Conservation (phyloP, 1,284 basidiomycete species). For the Meira miltonrushii region DNA sequence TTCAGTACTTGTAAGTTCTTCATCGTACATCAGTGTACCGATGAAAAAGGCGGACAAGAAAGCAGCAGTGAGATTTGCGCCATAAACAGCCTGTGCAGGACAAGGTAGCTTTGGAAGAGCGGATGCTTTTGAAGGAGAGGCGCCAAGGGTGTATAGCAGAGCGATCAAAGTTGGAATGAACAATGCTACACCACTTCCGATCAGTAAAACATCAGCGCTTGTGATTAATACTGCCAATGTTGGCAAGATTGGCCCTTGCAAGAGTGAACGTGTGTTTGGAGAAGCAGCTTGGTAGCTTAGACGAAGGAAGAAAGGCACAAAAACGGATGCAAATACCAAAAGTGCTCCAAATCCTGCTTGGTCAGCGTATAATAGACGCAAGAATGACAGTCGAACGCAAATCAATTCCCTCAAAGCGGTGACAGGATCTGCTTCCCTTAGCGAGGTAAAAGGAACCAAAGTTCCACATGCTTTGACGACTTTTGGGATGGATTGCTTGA, state of each 20-base stretch:
- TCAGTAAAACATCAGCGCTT: neutral
- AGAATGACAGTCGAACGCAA: slow-evolving; percentile 5
- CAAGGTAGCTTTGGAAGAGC: neutral
- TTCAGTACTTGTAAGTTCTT: no score
- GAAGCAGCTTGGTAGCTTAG: slow-evolving; percentile 4
- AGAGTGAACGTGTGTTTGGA: neutral
- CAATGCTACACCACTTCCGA: slow-evolving; percentile 3
- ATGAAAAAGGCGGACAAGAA: neutral
- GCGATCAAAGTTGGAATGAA: slow-evolving; percentile 7
- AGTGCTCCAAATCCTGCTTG: slow-evolving; percentile 7
- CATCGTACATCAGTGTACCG: neutral
- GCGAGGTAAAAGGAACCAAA: no score
- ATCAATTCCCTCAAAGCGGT: neutral
- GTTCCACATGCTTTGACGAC: no score
- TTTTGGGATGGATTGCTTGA: no score
- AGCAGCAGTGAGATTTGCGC: neutral
- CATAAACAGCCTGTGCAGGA: slow-evolving; percentile 2
- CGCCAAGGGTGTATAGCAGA: neutral
- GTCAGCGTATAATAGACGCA: neutral
- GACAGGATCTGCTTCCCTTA: no score
- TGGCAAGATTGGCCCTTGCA: slow-evolving; percentile 3
- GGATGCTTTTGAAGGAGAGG: neutral
- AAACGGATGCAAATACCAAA: slow-evolving; percentile 1
- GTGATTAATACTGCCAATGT: neutral
- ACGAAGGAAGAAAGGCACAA: slow-evolving; percentile 4